Evolutionary conservation across 768 basidiomycete species (phyloP).

Genomic region (Russula abietina): DNA sequence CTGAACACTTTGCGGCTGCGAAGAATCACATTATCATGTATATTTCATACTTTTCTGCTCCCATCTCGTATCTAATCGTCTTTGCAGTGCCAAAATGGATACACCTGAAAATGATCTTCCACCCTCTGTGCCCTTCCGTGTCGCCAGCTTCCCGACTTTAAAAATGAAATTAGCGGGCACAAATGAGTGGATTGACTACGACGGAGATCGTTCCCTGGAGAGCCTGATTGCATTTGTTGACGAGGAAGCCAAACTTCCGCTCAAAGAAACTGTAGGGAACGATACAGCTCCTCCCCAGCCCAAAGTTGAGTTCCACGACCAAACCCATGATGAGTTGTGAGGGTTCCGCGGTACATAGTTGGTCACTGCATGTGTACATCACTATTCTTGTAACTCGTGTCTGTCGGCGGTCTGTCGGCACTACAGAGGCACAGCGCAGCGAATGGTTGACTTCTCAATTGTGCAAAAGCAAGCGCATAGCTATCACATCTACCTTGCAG

Average conservation of each 20-base stretch:
- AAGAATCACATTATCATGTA: slow-evolving; percentile 79
- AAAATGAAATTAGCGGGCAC: slow-evolving; percentile 94
- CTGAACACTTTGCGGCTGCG: slow-evolving; percentile 69
- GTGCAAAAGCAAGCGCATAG: background rate
- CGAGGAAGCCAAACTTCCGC: slow-evolving; percentile 69
- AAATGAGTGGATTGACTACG: slow-evolving; percentile 84
- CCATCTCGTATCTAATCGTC: slow-evolving; percentile 20
- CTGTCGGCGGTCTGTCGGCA: too few relatives aligned
- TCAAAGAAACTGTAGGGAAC: slow-evolving; percentile 37
- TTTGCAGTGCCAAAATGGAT: slow-evolving; percentile 84
- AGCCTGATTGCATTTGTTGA: slow-evolving; percentile 79
- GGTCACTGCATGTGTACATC: background rate
- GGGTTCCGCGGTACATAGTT: background rate
- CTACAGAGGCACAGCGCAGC: background rate
- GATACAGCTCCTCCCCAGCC: slow-evolving; percentile 28
- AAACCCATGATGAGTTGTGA: slow-evolving; percentile 25
- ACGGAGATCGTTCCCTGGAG: slow-evolving; percentile 87
- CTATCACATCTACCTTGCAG: background rate
- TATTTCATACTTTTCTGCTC: slow-evolving; percentile 24
- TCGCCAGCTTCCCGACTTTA: slow-evolving; percentile 87
- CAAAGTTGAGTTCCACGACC: slow-evolving; percentile 25
- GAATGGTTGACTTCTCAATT: background rate
- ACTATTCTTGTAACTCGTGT: background rate
- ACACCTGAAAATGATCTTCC: slow-evolving; percentile 96
- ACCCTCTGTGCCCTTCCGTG: slow-evolving; percentile 76